Base-by-base conservation (phyloP, 2,329 filamentous ascomycete genomes). In the Arthrobotrys musiformis region DNA sequence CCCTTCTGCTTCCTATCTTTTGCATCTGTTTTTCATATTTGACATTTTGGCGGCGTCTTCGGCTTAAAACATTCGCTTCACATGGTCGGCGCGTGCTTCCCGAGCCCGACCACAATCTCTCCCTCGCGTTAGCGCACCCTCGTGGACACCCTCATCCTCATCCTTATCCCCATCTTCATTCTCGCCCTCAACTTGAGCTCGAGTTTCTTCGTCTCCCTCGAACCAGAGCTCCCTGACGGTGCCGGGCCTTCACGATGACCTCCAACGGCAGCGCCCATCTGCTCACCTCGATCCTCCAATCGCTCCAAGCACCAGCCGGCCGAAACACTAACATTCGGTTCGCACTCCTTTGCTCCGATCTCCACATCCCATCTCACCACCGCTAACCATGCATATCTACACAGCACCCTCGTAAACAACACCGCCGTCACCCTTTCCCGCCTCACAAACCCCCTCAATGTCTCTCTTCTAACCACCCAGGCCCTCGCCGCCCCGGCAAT, bases 401-500 rank as follows among this genome's bases (percentile, higher is more conserved):
- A 58, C 42, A 78, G 66, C 67, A 67, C 73, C 17, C 28, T 70
- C 22, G 54, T 72, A 58, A 78, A 70, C 73, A 70, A 76, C 40
- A 91, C 91, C 15, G 87, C 88, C 17, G 88, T 89, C 42, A 87
- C 93, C 30, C 86, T 94, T 68, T 88, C 89, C 15, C 88, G 88
- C 58, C 88, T 93, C 63, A 89, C 89, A 78, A 93, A 93, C 81
- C 91, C 91, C 13, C 87, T 92, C 70, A 94, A 94, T 82, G 86
- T 93, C 81, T 88, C 89, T 44, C 86, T 93, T 11, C 86, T 93
- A 66, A 91, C 91, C 0, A 90, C 90, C 26, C 91, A 93, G 79
- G 86, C 93, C 4, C 87, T 93, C 52, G 88, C 88, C 0, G 90
- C 91, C 0, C 91, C 90, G 2, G 90, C 91, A 7, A 86, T 93